Conservation (phyloP, 768 basidiomycete genomes). For the Lactifluus volemus region DNA sequence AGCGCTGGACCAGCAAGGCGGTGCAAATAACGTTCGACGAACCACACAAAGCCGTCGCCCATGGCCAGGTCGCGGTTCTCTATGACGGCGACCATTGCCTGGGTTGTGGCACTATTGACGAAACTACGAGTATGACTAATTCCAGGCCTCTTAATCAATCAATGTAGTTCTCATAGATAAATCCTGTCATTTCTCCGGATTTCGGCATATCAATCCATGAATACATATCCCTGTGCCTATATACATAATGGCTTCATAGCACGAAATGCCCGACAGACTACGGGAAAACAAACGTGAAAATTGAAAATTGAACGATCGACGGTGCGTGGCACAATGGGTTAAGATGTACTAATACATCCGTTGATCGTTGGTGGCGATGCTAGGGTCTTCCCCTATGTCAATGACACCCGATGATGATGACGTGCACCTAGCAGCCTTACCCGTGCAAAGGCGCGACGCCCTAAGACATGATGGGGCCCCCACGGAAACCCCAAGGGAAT, state of each 20-base stretch:
- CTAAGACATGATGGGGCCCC: neutral
- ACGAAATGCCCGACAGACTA: neutral
- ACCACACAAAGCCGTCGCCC: slow-evolving; percentile 59
- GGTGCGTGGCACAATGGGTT: neutral
- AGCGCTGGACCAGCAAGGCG: slow-evolving; percentile 13
- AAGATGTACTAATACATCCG: neutral
- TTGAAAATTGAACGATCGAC: neutral
- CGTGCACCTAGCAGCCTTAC: neutral
- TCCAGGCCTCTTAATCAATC: neutral
- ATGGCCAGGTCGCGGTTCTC: slow-evolving; percentile 73
- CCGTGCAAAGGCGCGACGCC: slow-evolving; percentile 7
- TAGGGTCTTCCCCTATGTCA: neutral
- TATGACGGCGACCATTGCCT: slow-evolving; percentile 74
- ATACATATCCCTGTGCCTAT: neutral
- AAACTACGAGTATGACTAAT: neutral
- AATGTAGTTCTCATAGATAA: neutral
- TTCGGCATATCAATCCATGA: neutral
- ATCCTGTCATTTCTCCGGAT: neutral
- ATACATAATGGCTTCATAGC: slow-evolving; percentile 1
- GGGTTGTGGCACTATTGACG: slow-evolving; percentile 65
- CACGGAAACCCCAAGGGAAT: neutral
- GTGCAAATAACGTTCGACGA: slow-evolving; percentile 45
- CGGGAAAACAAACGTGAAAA: neutral
- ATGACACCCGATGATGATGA: neutral
- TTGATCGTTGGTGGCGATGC: neutral